Evolutionary conservation across 768 basidiomycete species (phyloP).

Genomic region (Amanita thiersii): DNA sequence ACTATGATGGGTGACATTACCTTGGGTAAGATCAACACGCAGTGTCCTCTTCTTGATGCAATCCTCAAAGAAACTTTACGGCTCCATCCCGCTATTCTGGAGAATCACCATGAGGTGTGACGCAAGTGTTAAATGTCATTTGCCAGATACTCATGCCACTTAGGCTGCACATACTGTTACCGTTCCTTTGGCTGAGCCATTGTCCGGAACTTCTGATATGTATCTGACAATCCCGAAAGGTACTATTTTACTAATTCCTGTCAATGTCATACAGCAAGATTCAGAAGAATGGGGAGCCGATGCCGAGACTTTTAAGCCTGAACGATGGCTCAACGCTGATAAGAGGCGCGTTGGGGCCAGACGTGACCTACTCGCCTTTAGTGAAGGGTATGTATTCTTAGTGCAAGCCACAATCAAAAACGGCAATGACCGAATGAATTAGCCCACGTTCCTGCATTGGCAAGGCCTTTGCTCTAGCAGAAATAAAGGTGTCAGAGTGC

Average conservation of each 20-base stretch:
- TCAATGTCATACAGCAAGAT: constrained; percentile 51
- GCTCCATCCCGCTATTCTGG: constrained; percentile 51
- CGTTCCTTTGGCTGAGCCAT: constrained; percentile 46
- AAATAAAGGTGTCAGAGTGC: constrained; percentile 44
- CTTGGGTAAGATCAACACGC: constrained; percentile 41
- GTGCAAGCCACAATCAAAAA: background rate
- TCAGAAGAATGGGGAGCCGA: constrained; percentile 52
- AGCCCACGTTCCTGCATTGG: constrained; percentile 59
- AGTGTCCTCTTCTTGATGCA: constrained; percentile 50
- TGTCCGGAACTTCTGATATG: constrained; percentile 33
- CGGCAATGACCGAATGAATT: constrained; percentile 11
- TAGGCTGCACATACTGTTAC: constrained; percentile 44
- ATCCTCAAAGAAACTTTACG: constrained; percentile 56
- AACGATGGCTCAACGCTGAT: constrained; percentile 47
- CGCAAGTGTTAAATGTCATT: background rate
- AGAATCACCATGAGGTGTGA: constrained; percentile 55
- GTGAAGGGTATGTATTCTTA: constrained; percentile 37
- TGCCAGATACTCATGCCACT: constrained; percentile 5
- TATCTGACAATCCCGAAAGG: constrained; percentile 47
- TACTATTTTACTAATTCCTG: constrained; percentile 44
- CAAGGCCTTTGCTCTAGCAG: constrained; percentile 46
- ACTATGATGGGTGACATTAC: constrained; percentile 35
- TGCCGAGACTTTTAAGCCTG: constrained; percentile 47
- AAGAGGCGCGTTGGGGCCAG: constrained; percentile 16
- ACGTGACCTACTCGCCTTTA: constrained; percentile 48